These are phyloP conservation scores for Esteya vermicola DNA, from an alignment of 2,329 filamentous ascomycete genomes.

Conservation along the genomic window DNA sequence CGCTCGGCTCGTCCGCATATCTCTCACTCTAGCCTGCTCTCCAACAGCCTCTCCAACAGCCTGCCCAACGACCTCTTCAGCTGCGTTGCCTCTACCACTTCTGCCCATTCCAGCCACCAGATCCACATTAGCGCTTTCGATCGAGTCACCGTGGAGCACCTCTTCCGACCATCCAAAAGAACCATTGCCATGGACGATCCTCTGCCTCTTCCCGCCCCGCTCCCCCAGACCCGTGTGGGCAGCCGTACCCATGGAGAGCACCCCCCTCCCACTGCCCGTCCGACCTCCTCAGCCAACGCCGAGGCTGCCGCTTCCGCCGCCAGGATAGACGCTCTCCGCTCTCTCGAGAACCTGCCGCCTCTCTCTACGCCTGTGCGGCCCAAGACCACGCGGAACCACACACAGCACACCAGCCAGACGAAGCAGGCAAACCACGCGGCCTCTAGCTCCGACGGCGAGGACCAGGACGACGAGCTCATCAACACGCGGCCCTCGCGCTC, in stretches of 20 bases:
- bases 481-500: constrained; percentile 34
- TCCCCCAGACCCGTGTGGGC: constrained; percentile 2
- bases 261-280: neutral
- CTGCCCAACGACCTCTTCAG: too few species aligned
- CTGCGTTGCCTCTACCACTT: too few species aligned
- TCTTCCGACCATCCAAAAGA: constrained; percentile 6
- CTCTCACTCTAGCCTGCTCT: neutral
- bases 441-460: neutral
- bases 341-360: constrained; percentile 21
- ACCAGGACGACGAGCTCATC: constrained; percentile 19
- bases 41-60: neutral
- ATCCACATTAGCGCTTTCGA: constrained; percentile 7
- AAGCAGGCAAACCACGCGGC: too few species aligned
- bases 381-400: too few species aligned
- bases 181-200: constrained; percentile 5
- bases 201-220: constrained; percentile 1
- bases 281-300: constrained; percentile 5
- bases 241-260: neutral
- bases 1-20: neutral
- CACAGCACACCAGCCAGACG: too few species aligned
- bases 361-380: neutral
- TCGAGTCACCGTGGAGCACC: constrained; percentile 8
- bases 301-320: constrained; percentile 9
- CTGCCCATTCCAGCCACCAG: neutral
- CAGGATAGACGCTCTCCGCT: constrained; percentile 2